phyloP scores from a whole-genome alignment of 345 rosid species.

The Linum lewisii region DNA sequence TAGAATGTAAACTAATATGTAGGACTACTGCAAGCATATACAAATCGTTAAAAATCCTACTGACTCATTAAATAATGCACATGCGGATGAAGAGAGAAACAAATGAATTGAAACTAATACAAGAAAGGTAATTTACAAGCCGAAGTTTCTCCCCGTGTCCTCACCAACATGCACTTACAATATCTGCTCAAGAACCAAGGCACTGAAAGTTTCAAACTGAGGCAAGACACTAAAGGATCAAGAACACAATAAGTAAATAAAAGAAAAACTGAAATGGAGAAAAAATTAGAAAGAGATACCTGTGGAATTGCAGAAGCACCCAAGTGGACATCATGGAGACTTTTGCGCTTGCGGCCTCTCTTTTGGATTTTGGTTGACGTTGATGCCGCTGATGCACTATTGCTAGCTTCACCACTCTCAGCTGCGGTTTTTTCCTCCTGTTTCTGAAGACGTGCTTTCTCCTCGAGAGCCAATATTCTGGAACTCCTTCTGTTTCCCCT shows the following conservation, averaged over 20 bases:
- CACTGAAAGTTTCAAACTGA: too few relatives aligned
- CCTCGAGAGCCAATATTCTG: conserved; percentile 12
- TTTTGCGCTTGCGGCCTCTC: conserved; percentile 13
- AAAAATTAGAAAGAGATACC: not conserved
- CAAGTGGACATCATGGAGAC: conserved; percentile 6
- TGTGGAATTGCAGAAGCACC: not conserved
- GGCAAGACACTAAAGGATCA: too few relatives aligned
- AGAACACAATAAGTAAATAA: not conserved
- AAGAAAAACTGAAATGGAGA: not conserved
- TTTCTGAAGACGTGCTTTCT: conserved; percentile 1
- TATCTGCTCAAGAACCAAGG: too few relatives aligned
- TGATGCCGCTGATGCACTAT: not conserved
- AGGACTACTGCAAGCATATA: too few relatives aligned
- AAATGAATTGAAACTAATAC: too few relatives aligned
- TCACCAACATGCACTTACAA: too few relatives aligned
- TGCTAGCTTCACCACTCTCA: not conserved
- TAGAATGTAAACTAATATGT: too few relatives aligned
- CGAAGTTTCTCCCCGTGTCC: too few relatives aligned
- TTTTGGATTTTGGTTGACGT: not conserved
- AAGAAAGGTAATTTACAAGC: too few relatives aligned
- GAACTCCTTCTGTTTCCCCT: conserved; percentile 11
- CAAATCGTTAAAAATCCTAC: too few relatives aligned
- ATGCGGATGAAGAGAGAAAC: too few relatives aligned
- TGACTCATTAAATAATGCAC: too few relatives aligned
- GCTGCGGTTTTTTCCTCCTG: not conserved